Evolutionary conservation across 345 rosid species (phyloP).

Genomic region (thale cress (Arabidopsis thaliana)): TAIR10.1 NC_003076.8:16853501-16854000

Average conservation of each 20-base stretch:
- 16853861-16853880: constrained; percentile 68
- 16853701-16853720: constrained; percentile 76
- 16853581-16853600: not conserved
- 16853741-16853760: constrained; percentile 64
- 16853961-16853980: constrained; percentile 75
- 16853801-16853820: constrained; percentile 65
- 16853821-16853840: constrained; percentile 76
- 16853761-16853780: constrained; percentile 69
- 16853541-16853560: not conserved
- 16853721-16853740: constrained; percentile 59
- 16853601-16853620: not conserved
- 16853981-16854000: constrained; percentile 77
- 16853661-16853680: constrained; percentile 79
- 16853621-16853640: constrained; percentile 91
- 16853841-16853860: constrained; percentile 76
- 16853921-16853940: constrained; percentile 57
- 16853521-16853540: not conserved
- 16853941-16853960: constrained; percentile 81
- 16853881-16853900: constrained; percentile 59
- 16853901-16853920: constrained; percentile 57
- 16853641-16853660: constrained; percentile 91
- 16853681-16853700: constrained; percentile 56
- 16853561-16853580: not conserved
- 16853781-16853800: constrained; percentile 52
- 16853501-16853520: not conserved